These are phyloP conservation scores for Apostasia shenzhenica DNA, from an alignment of 106 monocot genomes.

Conservation along the genomic window DNA sequence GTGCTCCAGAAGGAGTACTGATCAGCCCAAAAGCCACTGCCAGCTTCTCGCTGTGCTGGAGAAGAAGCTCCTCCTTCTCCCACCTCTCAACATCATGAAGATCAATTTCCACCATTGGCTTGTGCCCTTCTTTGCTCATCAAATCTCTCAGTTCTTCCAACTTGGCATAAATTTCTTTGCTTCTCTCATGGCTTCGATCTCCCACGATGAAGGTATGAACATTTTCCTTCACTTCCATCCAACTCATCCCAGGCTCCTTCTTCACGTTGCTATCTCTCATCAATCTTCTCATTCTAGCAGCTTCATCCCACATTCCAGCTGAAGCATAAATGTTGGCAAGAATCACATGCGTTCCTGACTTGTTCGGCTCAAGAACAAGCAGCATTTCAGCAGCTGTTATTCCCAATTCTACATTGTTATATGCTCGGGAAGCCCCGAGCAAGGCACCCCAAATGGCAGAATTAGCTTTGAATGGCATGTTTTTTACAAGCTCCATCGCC, in stretches of 20 bases:
- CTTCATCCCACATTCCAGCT: slow-evolving; percentile 44
- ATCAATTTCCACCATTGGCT: slow-evolving; percentile 58
- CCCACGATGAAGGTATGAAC: slow-evolving; percentile 73
- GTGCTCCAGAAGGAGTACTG: slow-evolving; percentile 47
- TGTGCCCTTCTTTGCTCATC: slow-evolving; percentile 70
- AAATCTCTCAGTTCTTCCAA: slow-evolving; percentile 54
- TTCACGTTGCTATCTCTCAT: slow-evolving; percentile 69
- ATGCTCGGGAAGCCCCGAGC: slow-evolving; percentile 57
- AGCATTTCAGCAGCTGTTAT: slow-evolving; percentile 66
- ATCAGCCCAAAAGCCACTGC: slow-evolving; percentile 84
- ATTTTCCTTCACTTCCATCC: slow-evolving; percentile 67
- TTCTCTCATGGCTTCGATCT: slow-evolving; percentile 62
- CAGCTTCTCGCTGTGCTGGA: slow-evolving; percentile 77
- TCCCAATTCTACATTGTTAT: slow-evolving; percentile 53
- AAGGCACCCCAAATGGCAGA: slow-evolving; percentile 84
- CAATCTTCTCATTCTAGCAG: slow-evolving; percentile 43
- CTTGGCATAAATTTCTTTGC: slow-evolving; percentile 65
- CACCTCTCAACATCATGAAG: slow-evolving; percentile 50
- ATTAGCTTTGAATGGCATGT: slow-evolving; percentile 75
- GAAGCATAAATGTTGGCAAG: slow-evolving; percentile 78
- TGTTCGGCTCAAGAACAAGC: slow-evolving; percentile 69
- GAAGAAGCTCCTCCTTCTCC: slow-evolving; percentile 80
- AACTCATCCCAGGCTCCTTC: slow-evolving; percentile 89
- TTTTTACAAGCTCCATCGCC: slow-evolving; percentile 61
- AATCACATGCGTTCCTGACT: slow-evolving; percentile 76